Evolutionary conservation across 2,329 filamentous ascomycete genomes (phyloP).

Genomic region (Peltaster fructicola): DNA sequence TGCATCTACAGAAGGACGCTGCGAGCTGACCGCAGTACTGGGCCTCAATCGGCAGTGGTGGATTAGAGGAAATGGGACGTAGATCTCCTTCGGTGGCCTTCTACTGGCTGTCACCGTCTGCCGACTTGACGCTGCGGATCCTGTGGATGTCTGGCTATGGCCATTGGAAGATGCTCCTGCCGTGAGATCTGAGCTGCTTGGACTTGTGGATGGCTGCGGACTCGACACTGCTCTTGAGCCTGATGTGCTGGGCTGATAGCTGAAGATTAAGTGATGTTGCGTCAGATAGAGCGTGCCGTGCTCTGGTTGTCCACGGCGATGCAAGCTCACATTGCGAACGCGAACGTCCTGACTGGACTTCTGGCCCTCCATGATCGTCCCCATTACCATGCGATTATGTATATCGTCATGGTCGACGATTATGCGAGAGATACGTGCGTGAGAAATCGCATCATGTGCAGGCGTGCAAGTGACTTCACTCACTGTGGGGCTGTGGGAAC

Average conservation of each 20-base stretch:
- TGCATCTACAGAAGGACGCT: slow-evolving; percentile 1
- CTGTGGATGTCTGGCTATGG: too few species aligned
- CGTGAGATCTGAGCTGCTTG: not conserved
- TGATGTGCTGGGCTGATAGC: slow-evolving; percentile 38
- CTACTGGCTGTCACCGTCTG: slow-evolving; percentile 9
- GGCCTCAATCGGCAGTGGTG: slow-evolving; percentile 62
- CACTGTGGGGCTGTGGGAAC: too few species aligned
- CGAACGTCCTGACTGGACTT: slow-evolving; percentile 9
- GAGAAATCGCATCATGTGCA: too few species aligned
- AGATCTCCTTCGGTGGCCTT: slow-evolving; percentile 49
- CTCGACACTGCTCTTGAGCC: slow-evolving; percentile 14
- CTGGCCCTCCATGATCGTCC: too few species aligned
- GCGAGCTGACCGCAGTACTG: slow-evolving; percentile 9
- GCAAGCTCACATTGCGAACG: slow-evolving; percentile 44
- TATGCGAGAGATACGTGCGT: too few species aligned
- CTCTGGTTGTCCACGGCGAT: slow-evolving; percentile 37
- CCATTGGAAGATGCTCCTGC: not conserved
- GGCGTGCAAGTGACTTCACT: too few species aligned
- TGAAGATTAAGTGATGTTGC: slow-evolving; percentile 48
- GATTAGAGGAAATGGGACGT: slow-evolving; percentile 92
- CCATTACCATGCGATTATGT: too few species aligned
- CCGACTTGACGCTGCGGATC: slow-evolving; percentile 4
- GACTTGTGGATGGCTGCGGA: slow-evolving; percentile 1
- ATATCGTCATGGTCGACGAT: too few species aligned
- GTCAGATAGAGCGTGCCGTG: slow-evolving; percentile 44